Evolutionary conservation across 2,329 filamentous ascomycete genomes (phyloP).

Genomic region (Xenosphaeropsis pyriputrescens): DNA sequence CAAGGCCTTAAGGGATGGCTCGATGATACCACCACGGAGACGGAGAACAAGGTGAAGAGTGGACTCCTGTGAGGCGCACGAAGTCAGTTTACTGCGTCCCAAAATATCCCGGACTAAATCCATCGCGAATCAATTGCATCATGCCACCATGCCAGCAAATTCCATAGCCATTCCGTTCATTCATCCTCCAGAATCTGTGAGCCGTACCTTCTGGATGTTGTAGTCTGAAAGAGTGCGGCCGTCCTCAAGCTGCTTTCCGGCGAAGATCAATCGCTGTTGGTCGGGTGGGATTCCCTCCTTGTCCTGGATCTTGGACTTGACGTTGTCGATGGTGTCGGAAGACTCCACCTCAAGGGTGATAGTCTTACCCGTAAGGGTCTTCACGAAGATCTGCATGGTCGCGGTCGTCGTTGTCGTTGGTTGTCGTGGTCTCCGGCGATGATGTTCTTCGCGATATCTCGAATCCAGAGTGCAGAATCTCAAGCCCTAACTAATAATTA

Average conservation of each 20-base stretch:
- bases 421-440: too few relatives aligned
- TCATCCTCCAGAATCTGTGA: neutral
- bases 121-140: neutral
- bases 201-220: conserved; percentile 93
- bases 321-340: conserved; percentile 98
- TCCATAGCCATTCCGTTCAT: neutral
- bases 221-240: conserved; percentile 93
- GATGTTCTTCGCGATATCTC: too few relatives aligned
- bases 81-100: neutral
- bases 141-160: conserved; percentile 6
- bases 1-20: conserved; percentile 96
- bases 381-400: conserved; percentile 66
- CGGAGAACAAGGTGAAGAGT: conserved; percentile 97
- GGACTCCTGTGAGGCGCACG: conserved; percentile 53
- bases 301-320: conserved; percentile 99
- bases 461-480: too few relatives aligned
- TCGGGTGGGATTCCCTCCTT: conserved; percentile 98
- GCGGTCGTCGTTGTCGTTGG: too few relatives aligned
- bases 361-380: conserved; percentile 99
- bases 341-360: conserved; percentile 99
- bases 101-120: neutral
- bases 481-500: too few relatives aligned
- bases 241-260: conserved; percentile 98
- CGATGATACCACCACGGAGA: conserved; percentile 98
- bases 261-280: conserved; percentile 97